Base-by-base conservation (phyloP, 805 yeast species). In the Priceomyces medius region DNA sequence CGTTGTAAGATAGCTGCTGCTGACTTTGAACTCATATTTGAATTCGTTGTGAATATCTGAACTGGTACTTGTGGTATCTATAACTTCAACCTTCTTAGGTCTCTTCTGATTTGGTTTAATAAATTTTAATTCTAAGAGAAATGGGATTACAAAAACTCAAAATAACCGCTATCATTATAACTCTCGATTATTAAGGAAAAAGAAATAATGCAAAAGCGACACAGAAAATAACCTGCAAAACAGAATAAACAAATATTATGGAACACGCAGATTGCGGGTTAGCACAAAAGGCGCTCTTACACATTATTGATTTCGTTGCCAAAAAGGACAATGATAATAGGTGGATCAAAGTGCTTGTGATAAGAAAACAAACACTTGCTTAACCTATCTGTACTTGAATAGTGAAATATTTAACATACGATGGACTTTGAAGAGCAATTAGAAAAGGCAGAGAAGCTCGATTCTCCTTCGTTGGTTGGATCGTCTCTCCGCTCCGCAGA, bases 1-100 rank as follows among this genome's bases (percentile, higher is more conserved):
- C 93, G 89, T 80, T 88, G 84, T 44, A 91, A 75, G 43, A 91
- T 77, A 46, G 95, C 82, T 13, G 95, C 89, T 20, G 91, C 89
- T 21, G 83, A 75, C 54, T 74, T 76, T 38, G 75, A 68, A 47
- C 69, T 64, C 74, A 70, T 71, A n/a, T 29, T 36, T 13, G 29
- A 20, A 35, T 19, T 20, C 14, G 9, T 18, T 19, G n/a, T 23
- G 8, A 32, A 32, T 6, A 26, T 26, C 29, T 14, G 9, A 12
- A 26, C n/a, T 5, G 9, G 14, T 26, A 14, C 29, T 26, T 26
- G 14, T 26, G 9, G 10, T 26, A 9, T 26, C 35, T 32, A 19
- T 32, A 18, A 32, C 35, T 32, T 19, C 35, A 32, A 32, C 14
- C 21, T 32, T 12, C 23, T 4, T 10, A 20, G 35, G 23, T 19